A percentile compares a stretch with the other conserved stretches of the same genome.
phyloP scores from a whole-genome alignment of 352 stramenopile genomes.

The Thalassiosira mediterranea region DNA sequence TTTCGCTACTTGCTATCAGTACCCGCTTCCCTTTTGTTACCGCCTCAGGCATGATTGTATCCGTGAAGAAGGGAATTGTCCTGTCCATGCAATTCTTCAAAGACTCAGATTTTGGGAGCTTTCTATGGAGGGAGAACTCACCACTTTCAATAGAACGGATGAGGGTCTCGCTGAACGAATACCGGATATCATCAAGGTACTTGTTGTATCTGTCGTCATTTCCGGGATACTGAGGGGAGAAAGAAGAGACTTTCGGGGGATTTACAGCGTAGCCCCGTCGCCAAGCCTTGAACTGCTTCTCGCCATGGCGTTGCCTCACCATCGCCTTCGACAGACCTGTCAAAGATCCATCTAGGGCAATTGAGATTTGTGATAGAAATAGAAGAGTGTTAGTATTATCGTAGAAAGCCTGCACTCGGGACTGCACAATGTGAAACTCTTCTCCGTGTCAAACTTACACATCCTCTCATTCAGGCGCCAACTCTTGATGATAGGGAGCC shows the following conservation, averaged over 20 bases:
- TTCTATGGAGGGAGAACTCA: conserved; percentile 70
- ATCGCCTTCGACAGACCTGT: conserved; percentile 93
- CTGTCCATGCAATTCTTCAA: conserved; percentile 93
- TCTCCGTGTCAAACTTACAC: too few species aligned
- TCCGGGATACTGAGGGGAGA: conserved; percentile 82
- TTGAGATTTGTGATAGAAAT: background rate
- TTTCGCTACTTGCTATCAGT: conserved; percentile 95
- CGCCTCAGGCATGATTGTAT: conserved; percentile 91
- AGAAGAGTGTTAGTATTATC: too few species aligned
- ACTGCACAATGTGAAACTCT: too few species aligned
- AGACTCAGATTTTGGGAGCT: conserved; percentile 86
- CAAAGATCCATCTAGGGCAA: too few species aligned
- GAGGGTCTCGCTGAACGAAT: conserved; percentile 75
- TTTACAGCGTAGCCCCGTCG: conserved; percentile 68
- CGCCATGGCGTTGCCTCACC: conserved; percentile 91
- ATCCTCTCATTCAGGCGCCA: conserved; percentile 74
- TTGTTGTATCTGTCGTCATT: conserved; percentile 86
- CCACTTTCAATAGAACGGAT: conserved; percentile 80
- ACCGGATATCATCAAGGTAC: conserved; percentile 81
- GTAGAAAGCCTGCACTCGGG: too few species aligned
- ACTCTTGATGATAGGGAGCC: conserved; percentile 91
- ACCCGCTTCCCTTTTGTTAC: conserved; percentile 91
- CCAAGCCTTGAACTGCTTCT: conserved; percentile 92
- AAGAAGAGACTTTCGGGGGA: conserved; percentile 72
- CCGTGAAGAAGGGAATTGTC: conserved; percentile 91